Evolutionary conservation across 768 basidiomycete species (phyloP).

Genomic region (Boletus rufocinnamomeus): DNA sequence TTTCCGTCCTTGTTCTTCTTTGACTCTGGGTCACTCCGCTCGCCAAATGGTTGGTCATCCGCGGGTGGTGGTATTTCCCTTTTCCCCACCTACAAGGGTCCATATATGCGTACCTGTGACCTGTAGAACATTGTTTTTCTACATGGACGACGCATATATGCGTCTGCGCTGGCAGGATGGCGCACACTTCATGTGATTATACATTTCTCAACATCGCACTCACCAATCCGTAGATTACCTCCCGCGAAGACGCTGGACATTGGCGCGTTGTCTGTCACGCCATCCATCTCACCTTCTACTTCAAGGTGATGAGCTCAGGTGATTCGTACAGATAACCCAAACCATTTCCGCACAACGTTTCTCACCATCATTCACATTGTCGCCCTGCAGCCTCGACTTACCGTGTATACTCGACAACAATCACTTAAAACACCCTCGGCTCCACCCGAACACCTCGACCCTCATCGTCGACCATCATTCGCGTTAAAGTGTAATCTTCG

Average conservation of each 20-base stretch:
- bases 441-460: neutral
- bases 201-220: slow-evolving; percentile 1
- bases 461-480: neutral
- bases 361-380: neutral
- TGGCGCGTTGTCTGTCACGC: slow-evolving; percentile 15
- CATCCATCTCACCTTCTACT: slow-evolving; percentile 11
- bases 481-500: neutral
- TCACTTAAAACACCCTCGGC: neutral
- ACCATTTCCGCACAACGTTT: neutral
- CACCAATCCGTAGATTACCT: slow-evolving; percentile 16
- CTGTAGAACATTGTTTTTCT: neutral
- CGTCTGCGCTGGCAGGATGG: neutral
- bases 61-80: neutral
- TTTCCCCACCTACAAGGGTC: neutral
- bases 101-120: neutral
- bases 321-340: neutral
- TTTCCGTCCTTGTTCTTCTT: neutral
- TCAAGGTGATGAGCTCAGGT: slow-evolving; percentile 18
- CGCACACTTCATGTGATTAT: neutral
- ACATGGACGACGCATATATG: neutral
- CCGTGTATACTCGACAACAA: neutral
- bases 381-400: neutral
- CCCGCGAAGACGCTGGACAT: slow-evolving; percentile 13
- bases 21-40: neutral
- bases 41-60: neutral